phyloP scores from a whole-genome alignment of 2,329 filamentous ascomycete genomes.

The Exophiala dermatitidis region DNA sequence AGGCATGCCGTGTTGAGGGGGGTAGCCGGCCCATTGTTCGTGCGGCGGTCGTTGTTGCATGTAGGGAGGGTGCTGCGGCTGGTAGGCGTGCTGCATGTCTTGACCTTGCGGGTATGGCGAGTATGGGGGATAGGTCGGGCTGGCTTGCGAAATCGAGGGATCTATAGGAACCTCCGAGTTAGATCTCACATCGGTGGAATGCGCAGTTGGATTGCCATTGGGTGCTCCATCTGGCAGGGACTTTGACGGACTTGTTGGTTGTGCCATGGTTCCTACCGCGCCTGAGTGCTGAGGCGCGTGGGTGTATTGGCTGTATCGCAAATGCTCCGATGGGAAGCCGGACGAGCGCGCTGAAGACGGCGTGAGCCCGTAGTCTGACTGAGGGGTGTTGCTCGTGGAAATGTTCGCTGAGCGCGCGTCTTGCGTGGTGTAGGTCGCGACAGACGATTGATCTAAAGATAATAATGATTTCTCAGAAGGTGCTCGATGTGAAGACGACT shows the following conservation, averaged over 20 bases:
- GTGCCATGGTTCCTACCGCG: constrained; percentile 87
- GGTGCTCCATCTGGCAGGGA: constrained; percentile 71
- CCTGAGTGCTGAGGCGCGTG: constrained; percentile 63
- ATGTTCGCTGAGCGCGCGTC: constrained; percentile 69
- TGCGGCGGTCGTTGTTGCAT: constrained; percentile 41
- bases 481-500: constrained; percentile 37
- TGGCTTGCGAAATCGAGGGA: constrained; percentile 90
- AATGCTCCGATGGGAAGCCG: constrained; percentile 72
- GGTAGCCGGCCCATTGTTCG: constrained; percentile 33
- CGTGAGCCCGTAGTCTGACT: constrained; percentile 79
- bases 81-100: constrained; percentile 62
- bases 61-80: constrained; percentile 34
- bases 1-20: constrained; percentile 40
- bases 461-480: constrained; percentile 20
- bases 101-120: constrained; percentile 79
- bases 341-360: constrained; percentile 69
- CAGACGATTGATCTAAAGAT: constrained; percentile 79
- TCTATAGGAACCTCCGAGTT: constrained; percentile 97
- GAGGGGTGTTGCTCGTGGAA: constrained; percentile 72
- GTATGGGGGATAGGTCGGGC: constrained; percentile 83
- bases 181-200: constrained; percentile 65
- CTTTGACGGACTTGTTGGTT: constrained; percentile 97
- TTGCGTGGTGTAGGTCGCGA: constrained; percentile 79
- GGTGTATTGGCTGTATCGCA: constrained; percentile 68
- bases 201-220: constrained; percentile 61